Base-by-base conservation (phyloP, 164 flowering plant species). In the Litsea cubeba region DNA sequence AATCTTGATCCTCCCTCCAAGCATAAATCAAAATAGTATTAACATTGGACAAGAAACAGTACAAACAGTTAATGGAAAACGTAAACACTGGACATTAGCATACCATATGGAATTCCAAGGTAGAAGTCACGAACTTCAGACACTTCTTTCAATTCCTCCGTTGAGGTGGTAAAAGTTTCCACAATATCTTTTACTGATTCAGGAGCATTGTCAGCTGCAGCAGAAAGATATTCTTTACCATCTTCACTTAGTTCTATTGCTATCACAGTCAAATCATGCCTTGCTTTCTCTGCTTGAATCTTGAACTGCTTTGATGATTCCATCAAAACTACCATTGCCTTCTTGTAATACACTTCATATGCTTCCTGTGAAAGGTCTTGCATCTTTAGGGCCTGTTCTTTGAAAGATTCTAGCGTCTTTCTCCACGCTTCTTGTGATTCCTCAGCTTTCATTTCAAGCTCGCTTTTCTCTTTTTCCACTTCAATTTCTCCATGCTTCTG, bases 101-200 rank as follows among this genome's bases (percentile, higher is more conserved):
- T 91, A 96, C 99, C 99, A 85, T 92, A 93, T 26, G 99, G 99
- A 78, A 96, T 89, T 68, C 99, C 99, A 76, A 93, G 65, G 68
- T 87, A 82, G 71, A 90, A 95, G 72, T 94, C 98, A n/a, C 70
- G 88, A 62, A 88, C 81, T 81, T 81, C 78, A 50, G 92, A 83
- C 18, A 88, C 69, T 14, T 90, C 87, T 20, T 77, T 86, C 49
- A 90, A 32, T 72, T 91, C 88, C 79, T 81, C 84, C 46, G 81
- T 50, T 24, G 65, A 66, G 20, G 91, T 75, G 50, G 89, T 77
- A 83, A 82, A 91, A 54, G 93, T 89, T 77, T 91, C 88, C 50
- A 94, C 86, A 67, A 94, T 79, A 83, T 92, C 97, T 85, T 89
- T 94, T 75, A 96, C 88, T 64, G 87, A 81, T 80, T 87, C 91